Base-by-base conservation (phyloP, 2,329 filamentous ascomycete species). In the Beauveria australis region DNA sequence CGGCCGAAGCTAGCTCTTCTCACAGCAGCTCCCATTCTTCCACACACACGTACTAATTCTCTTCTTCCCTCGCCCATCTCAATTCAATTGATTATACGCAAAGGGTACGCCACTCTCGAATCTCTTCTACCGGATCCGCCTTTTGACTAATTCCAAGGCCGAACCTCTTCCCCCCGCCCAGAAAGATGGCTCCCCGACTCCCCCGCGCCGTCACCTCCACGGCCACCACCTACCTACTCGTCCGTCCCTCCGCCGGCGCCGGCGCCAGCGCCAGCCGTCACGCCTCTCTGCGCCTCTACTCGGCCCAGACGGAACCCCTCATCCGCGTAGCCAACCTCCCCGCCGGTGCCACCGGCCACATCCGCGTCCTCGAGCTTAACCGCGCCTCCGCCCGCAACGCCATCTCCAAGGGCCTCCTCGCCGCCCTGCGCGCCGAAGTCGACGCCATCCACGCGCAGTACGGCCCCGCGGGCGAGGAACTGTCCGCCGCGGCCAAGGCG, bases 331-430 rank as follows among this genome's bases (percentile, higher is more conserved):
- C 85, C 63, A 86, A 88, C 73, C 76, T 96, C 53, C 88, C 89
- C 48, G 89, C 92, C 3, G 87, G 91, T 0, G 84, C 88, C 69
- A 85, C 85, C 19, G 94, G 93, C 65, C 89, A 88, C 76, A 94
- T 97, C 75, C 88, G 91, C 62, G 82, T 97, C 65, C 85, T 97
- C 61, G 88, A 93, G 63, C 83, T 99, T 66, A 94, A 97, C 76
- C 84, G 92, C 4, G 92, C 92, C 0, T 74, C 83, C 9, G 88
- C 92, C 41, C 89, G 93, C 69, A 99, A 99, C 75, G 94, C 94
- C 66, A 89, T 99, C 70, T 97, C 92, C 0, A 82, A 80, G 62
- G 84, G 87, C 61, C 81, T 99, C 43, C 82, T 99, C 56, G 75
- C 83, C 4, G 82, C 88, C 53, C 80, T 99, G 61, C 82, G 83